phyloP scores from a whole-genome alignment of 768 basidiomycete species.

The Boletus tomentosulus region DNA sequence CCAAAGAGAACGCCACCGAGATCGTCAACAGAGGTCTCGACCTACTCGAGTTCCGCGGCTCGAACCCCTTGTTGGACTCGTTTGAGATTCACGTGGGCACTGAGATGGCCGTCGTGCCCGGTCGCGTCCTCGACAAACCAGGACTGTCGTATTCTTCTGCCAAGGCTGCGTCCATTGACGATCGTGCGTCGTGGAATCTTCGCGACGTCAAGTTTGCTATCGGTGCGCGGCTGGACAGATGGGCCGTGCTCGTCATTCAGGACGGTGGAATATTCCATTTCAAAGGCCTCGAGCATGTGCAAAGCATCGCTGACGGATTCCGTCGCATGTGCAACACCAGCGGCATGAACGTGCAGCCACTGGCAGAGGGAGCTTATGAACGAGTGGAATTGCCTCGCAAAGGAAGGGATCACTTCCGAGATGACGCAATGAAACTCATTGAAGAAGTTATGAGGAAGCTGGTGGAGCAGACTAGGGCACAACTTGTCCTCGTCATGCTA shows the following conservation, averaged over 20 bases:
- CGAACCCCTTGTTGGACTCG: conserved; percentile 30
- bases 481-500: conserved; percentile 42
- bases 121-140: conserved; percentile 46
- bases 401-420: conserved; percentile 45
- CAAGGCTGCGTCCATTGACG: conserved; percentile 29
- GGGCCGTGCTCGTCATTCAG: conserved; percentile 65
- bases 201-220: conserved; percentile 51
- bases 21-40: conserved; percentile 41
- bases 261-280: conserved; percentile 59
- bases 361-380: conserved; percentile 26
- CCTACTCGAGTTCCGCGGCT: conserved; percentile 38
- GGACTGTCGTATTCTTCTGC: conserved; percentile 37
- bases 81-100: conserved; percentile 44
- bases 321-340: conserved; percentile 55
- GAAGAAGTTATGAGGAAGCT: not conserved
- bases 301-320: conserved; percentile 45
- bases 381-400: conserved; percentile 45
- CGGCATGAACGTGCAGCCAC: conserved; percentile 50
- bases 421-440: conserved; percentile 38
- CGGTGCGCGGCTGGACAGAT: conserved; percentile 52
- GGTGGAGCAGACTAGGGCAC: not conserved
- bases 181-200: conserved; percentile 49
- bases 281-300: conserved; percentile 42
- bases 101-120: conserved; percentile 53
- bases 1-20: conserved; percentile 41